Evolutionary conservation across 768 basidiomycete species (phyloP), one percentile per base, ranked within the genome.

Genomic region (Collybia nuda): DNA sequence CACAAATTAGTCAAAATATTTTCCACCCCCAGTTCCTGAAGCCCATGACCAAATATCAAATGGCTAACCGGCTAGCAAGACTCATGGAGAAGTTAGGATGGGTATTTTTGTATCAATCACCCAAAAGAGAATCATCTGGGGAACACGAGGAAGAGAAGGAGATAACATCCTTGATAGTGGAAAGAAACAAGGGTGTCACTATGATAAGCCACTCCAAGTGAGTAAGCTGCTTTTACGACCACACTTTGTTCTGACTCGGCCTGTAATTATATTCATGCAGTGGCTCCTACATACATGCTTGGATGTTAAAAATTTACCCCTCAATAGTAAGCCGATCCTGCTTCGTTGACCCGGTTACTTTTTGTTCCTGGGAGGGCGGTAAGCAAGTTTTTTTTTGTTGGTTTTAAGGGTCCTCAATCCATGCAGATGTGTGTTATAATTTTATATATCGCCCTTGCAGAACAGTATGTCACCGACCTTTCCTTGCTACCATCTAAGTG

Each of bases 291-390:
- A 71, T 79, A 1, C 94, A 97, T 65, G 87, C 88, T 5, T 97
- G 95, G 95, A 74, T 95, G 63, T 70, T 97, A 40, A 97, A 96
- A 66, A 78, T 78, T 17, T 74, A 84, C 47, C 86, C 91, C 1
- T 68, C 79, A 17, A 75, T 96, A 58, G 70, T 88, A 40, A 69
- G 72, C 1, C 79, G 93, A 2, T 93, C 86, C 7, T 93, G 90
- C 63, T 93, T 97, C 61, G 86, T 94, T 26, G 95, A 98, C 62
- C 93, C 95, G 7, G 87, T 90, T 23, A 82, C 87, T 0, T 92
- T 94, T 67, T 94, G 92, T 66, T 83, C 88, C 5, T 98, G 93
- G 93, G 94, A 97, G 79, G 93, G 93, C 52, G 88, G 89, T 88
- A 58, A 52, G 80, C 37, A 35, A 50, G 8, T 44, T 37, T 29